phyloP scores from a whole-genome alignment of 2,329 filamentous ascomycete species.

The Nemania serpens region DNA sequence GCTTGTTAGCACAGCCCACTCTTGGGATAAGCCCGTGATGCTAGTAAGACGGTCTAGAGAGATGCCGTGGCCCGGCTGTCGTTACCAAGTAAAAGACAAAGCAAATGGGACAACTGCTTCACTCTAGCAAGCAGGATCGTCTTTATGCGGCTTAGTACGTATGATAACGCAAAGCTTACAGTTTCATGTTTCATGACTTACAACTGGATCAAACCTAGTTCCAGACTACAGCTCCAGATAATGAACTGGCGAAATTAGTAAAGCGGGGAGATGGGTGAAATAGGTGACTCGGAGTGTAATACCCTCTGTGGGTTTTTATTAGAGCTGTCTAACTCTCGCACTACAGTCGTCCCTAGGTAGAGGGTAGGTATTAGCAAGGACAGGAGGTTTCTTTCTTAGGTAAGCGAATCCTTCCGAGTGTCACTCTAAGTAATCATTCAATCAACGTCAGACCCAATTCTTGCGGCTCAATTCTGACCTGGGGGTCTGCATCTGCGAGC shows the following conservation, averaged over 20 bases:
- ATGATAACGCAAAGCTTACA: neutral
- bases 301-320: neutral
- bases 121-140: no score
- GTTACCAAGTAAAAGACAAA: neutral
- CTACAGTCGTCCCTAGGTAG: neutral
- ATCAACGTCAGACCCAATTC: slow-evolving; percentile 10
- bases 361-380: neutral
- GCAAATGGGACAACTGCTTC: no score
- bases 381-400: neutral
- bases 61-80: neutral
- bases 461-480: slow-evolving; percentile 1
- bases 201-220: slow-evolving; percentile 9
- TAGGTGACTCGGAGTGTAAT: neutral
- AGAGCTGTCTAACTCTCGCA: neutral
- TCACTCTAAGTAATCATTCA: neutral
- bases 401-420: neutral
- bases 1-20: no score
- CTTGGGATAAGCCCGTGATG: neutral
- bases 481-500: neutral
- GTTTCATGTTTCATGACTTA: neutral
- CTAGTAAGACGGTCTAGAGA: slow-evolving; percentile 22
- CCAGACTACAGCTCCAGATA: neutral
- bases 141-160: neutral
- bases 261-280: no score
- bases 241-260: neutral